Evolutionary conservation across 331 rosid genomes (phyloP).

Genomic region (Quercus tomentella): DNA sequence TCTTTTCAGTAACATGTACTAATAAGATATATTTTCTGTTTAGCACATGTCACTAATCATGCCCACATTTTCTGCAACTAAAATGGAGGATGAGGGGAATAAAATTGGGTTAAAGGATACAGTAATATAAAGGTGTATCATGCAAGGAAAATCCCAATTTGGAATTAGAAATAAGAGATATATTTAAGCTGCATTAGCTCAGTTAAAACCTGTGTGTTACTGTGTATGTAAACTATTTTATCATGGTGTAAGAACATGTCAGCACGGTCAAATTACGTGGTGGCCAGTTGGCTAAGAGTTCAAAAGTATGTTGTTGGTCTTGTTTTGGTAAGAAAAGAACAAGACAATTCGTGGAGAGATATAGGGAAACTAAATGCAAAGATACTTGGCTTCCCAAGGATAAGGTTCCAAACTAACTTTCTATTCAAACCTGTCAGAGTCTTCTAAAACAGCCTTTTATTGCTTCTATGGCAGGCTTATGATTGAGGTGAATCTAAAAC

Average conservation of each 20-base stretch:
- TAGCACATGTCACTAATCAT: neutral
- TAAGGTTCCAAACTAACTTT: constrained; percentile 72
- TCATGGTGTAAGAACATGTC: constrained; percentile 29
- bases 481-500: constrained; percentile 65
- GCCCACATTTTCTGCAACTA: neutral
- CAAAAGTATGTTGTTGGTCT: constrained; percentile 26
- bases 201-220: neutral
- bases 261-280: constrained; percentile 37
- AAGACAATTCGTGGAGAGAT: constrained; percentile 38
- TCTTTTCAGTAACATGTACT: neutral
- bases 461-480: constrained; percentile 72
- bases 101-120: neutral
- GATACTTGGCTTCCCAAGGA: constrained; percentile 89
- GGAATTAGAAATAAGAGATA: neutral
- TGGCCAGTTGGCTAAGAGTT: constrained; percentile 35
- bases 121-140: neutral
- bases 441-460: constrained; percentile 70
- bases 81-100: neutral
- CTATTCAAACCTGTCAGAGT: constrained; percentile 81
- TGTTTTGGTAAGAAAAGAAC: constrained; percentile 49
- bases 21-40: too few species aligned
- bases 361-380: constrained; percentile 46
- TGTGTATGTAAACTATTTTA: neutral
- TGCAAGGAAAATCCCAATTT: neutral
- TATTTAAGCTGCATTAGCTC: constrained; percentile 8